Evolutionary conservation across 345 rosid genomes (phyloP).

Genomic region (Alliaria petiolata): DNA sequence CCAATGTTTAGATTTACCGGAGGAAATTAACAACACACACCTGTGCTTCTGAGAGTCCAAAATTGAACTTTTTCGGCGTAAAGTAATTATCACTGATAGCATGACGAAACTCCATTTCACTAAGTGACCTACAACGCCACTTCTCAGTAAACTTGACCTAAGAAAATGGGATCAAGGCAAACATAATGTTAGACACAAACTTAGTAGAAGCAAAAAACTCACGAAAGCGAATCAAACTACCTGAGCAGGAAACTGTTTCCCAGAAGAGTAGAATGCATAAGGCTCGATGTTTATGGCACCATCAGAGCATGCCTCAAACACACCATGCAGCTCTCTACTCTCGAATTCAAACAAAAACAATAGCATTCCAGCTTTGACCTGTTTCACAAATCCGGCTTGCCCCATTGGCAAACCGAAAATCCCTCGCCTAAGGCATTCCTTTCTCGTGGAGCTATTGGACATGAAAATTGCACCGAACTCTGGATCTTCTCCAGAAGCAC

Average conservation of each 20-base stretch:
- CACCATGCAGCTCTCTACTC: slow-evolving; percentile 62
- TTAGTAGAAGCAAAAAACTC: slow-evolving; percentile 19
- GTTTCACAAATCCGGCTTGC: slow-evolving; percentile 43
- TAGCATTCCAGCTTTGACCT: slow-evolving; percentile 67
- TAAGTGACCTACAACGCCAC: slow-evolving; percentile 60
- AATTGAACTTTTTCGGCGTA: slow-evolving; percentile 48
- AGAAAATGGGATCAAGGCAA: background rate
- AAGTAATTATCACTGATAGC: slow-evolving; percentile 66
- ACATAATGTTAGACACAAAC: background rate
- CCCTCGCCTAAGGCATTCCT: slow-evolving; percentile 44
- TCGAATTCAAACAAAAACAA: slow-evolving; percentile 67
- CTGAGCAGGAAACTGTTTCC: slow-evolving; percentile 77
- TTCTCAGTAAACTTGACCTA: slow-evolving; percentile 49
- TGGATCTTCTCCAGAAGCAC: slow-evolving; percentile 38
- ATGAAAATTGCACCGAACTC: slow-evolving; percentile 73
- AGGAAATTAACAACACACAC: slow-evolving; percentile 33
- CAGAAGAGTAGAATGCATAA: slow-evolving; percentile 46
- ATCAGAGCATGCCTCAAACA: slow-evolving; percentile 54
- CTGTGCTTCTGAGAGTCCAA: slow-evolving; percentile 74
- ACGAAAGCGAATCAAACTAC: slow-evolving; percentile 28
- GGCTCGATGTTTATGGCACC: slow-evolving; percentile 63
- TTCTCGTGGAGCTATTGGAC: slow-evolving; percentile 42
- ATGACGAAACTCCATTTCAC: slow-evolving; percentile 50
- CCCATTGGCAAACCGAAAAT: slow-evolving; percentile 60
- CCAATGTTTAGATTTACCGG: background rate